Evolutionary conservation across 2,329 filamentous ascomycete genomes (phyloP), one percentile per base, ranked within the genome.

Genomic region (Nemania sp.): DNA sequence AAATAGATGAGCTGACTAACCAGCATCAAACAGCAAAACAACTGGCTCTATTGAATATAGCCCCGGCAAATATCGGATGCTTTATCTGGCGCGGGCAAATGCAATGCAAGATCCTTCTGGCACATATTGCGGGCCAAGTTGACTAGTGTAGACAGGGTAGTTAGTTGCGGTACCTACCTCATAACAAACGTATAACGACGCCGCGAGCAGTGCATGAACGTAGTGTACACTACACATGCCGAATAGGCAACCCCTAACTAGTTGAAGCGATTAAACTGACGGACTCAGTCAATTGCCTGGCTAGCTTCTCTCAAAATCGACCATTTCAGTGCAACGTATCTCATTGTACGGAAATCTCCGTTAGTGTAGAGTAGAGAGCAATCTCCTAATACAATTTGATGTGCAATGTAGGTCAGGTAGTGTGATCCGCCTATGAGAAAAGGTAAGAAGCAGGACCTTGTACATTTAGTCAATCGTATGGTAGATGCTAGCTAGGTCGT

Each of bases 151-250:
- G 43, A 15, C 48, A 42, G 52, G 37, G 17, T 61, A 49, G 55
- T 56, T 32, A 55, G 39, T 50, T 51, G 50, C 25, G 25, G 25
- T 29, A 29, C 25, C 25, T 29, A 29, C 25, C 25, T 29, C 3
- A 29, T 29, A 29, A 3, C 4, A 29, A 29, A 29, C 25, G 3
- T 29, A 29, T 4, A 3, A 29, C 25, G 25, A 3, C 7, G 25
- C 25, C n/a, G n/a, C n/a, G n/a, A n/a, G n/a, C n/a, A n/a, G 7
- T 29, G 25, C 54, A 47, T 62, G 59, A 55, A 62, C 59, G 54
- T 54, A n/a, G n/a, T n/a, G n/a, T n/a, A n/a, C n/a, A n/a, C n/a
- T n/a, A 62, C 55, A 54, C 59, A 45, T 62, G 59, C 59, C 59
- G 59, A 62, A 59, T 61, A 18, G 39, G 39, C 20, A 25, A 35